Conservation (phyloP, 495 filamentous ascomycete species). For the Penicillium robsamsonii region DNA sequence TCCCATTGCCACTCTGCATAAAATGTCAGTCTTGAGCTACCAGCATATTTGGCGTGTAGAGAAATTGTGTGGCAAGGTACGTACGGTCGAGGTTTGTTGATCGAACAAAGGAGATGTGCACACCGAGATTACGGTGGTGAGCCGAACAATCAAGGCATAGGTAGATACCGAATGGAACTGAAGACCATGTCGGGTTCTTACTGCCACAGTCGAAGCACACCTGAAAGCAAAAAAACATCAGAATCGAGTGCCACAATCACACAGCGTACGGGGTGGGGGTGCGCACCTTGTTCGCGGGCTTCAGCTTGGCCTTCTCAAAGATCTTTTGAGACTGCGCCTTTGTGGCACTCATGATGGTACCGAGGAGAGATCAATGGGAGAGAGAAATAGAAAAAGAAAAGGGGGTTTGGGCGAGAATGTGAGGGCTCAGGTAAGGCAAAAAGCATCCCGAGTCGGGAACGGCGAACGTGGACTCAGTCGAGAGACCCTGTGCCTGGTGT, state of each 20-base stretch:
- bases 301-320: slow-evolving; percentile 94
- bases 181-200: slow-evolving; percentile 98
- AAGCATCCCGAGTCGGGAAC: slow-evolving; percentile 21
- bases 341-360: slow-evolving; percentile 71
- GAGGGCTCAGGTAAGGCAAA: slow-evolving; percentile 18
- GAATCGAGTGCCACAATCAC: slow-evolving; percentile 14
- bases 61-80: slow-evolving; percentile 30
- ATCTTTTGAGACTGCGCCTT: slow-evolving; percentile 96
- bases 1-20: slow-evolving; percentile 97
- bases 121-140: slow-evolving; percentile 86
- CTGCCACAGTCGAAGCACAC: slow-evolving; percentile 96
- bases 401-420: slow-evolving; percentile 6
- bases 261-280: slow-evolving; percentile 22
- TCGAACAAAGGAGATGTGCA: slow-evolving; percentile 96
- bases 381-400: slow-evolving; percentile 11
- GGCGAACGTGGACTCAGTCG: slow-evolving; percentile 32
- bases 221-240: slow-evolving; percentile 44
- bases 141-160: slow-evolving; percentile 96
- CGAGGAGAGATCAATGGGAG: slow-evolving; percentile 8
- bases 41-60: background rate
- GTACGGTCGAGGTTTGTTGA: slow-evolving; percentile 97
- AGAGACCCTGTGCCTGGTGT: slow-evolving; percentile 13
- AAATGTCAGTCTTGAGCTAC: slow-evolving; percentile 18
- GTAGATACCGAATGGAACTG: slow-evolving; percentile 95
- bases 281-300: slow-evolving; percentile 88